Evolutionary conservation across 2,329 filamentous ascomycete species (phyloP), one percentile per base, ranked within the genome.

Genomic region (Diaporthe humulicola): DNA sequence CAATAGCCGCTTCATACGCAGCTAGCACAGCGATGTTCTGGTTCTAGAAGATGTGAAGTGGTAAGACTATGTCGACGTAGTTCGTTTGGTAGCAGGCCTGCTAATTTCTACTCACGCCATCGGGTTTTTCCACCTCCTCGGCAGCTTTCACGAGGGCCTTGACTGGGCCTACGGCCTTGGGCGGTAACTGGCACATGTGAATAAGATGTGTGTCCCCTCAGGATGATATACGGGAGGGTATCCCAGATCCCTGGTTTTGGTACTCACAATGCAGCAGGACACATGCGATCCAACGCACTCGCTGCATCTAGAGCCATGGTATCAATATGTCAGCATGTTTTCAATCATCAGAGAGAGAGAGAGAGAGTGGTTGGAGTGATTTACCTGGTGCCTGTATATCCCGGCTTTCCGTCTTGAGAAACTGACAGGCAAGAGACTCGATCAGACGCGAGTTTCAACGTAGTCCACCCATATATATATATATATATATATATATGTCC

Each of bases 1-100:
- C 72, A 3, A 74, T 71, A 45, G 74, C 60, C 30, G 72, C 74
- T 60, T 76, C 71, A 42, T 71, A 74, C 8, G 60, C 71, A 48
- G 71, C 71, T 5, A 74, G 71, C 4, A 76, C 22, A 14, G 69
- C 40, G 28, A 71, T 45, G 14, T 66, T 71, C 22, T 74, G 40
- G 38, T 25, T 40, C 71, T 75, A 52, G 10, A 42, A 6, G 30
- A 33, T 57, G 28, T 22, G 5, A 10, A 25, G 14, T 5, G 38
- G 22, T 33, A 15, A 58, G 45, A 22, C 17, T 28, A 17, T 42
- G 38, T 9, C 45, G 17, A 25, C 0, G 12, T 48, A 36, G 7
- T 45, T 33, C 54, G 33, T 22, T 45, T 4, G 33, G 10, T 22
- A 22, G 12, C 17, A 17, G 8, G 28, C 28, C 40, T 61, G 22